Base-by-base conservation (phyloP, 1,284 basidiomycete species). In the Ustilago bromivora region DNA sequence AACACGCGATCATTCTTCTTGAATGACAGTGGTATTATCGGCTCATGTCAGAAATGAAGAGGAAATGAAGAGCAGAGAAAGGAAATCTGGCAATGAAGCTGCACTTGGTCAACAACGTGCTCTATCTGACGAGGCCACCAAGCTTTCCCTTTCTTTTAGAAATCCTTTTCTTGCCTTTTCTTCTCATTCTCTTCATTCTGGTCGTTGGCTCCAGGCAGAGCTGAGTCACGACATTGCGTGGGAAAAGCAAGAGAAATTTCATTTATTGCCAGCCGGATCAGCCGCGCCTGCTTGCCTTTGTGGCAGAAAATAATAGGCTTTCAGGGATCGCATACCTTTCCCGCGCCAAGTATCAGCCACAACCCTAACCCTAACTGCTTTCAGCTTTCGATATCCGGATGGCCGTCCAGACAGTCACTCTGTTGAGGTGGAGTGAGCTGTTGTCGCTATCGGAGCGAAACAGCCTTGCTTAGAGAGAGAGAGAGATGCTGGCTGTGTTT, bases 301-400 rank as follows among this genome's bases (percentile, higher is more conserved):
- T 28, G 23, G 3, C 3, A 28, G 23, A 28, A 28, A 28, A 28
- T 28, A 28, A 28, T 28, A 28, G 23, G 23, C 15, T 51, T 51
- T 51, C 28, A 51, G 49, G 49, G 49, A 51, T 17, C 23, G 28
- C 49, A 51, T 28, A 51, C 31, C 28, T 32, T 31, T 51, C 32
- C 28, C 49, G 28, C 49, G 49, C 49, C 49, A 51, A 51, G 49
- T 28, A 32, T 51, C 49, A 51, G 49, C 49, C 49, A 51, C 10
- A 7, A 11, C 23, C 23, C 23, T 28, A 28, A 28, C 3, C 31
- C 15, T 4, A 17, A 51, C 9, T 3, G 15, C 28, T 32, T 51
- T 51, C 23, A 51, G 49, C 15, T 17, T 28, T 31, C 28, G 28
- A 17, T 31, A 12, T 12, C 13, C 28, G 49, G 49, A 31, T 28